A percentile compares a stretch with the other conserved stretches of the same genome.
These are phyloP conservation scores for Gryganskiella cystojenkinii DNA, from an alignment of 192 early-diverging fungal genomes.

Conservation along the genomic window DNA sequence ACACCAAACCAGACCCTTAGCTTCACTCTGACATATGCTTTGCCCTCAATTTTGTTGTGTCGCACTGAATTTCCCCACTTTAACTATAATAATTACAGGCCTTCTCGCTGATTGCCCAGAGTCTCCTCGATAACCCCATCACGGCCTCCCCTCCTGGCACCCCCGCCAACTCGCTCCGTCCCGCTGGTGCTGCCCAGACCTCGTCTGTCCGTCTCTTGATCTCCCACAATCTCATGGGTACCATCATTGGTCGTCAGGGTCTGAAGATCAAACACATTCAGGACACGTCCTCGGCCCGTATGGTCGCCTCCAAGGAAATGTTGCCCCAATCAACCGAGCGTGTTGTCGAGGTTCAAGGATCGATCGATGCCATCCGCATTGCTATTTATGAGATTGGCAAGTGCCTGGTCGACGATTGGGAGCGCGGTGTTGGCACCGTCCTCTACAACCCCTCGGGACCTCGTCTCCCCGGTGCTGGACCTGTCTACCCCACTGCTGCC, in stretches of 20 bases:
- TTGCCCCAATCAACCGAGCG: slow-evolving; percentile 95
- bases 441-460: slow-evolving; percentile 81
- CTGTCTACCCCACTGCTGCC: slow-evolving; percentile 25
- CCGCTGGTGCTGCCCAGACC: slow-evolving; percentile 59
- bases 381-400: slow-evolving; percentile 89
- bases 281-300: slow-evolving; percentile 84
- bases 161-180: slow-evolving; percentile 55
- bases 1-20: too few relatives aligned
- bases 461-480: slow-evolving; percentile 48
- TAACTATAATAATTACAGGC: too few relatives aligned
- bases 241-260: slow-evolving; percentile 94
- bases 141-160: slow-evolving; percentile 64
- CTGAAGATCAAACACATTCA: slow-evolving; percentile 97
- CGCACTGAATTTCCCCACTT: too few relatives aligned
- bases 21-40: too few relatives aligned
- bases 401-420: slow-evolving; percentile 87
- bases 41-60: too few relatives aligned
- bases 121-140: slow-evolving; percentile 81
- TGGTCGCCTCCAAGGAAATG: slow-evolving; percentile 92
- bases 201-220: slow-evolving; percentile 87
- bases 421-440: slow-evolving; percentile 85
- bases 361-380: slow-evolving; percentile 83
- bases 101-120: slow-evolving; percentile 86
- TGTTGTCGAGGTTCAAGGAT: slow-evolving; percentile 89
- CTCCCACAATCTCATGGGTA: slow-evolving; percentile 91